Conservation (phyloP, 495 filamentous ascomycete genomes). For the Thermothielavioides terrestris region DNA sequence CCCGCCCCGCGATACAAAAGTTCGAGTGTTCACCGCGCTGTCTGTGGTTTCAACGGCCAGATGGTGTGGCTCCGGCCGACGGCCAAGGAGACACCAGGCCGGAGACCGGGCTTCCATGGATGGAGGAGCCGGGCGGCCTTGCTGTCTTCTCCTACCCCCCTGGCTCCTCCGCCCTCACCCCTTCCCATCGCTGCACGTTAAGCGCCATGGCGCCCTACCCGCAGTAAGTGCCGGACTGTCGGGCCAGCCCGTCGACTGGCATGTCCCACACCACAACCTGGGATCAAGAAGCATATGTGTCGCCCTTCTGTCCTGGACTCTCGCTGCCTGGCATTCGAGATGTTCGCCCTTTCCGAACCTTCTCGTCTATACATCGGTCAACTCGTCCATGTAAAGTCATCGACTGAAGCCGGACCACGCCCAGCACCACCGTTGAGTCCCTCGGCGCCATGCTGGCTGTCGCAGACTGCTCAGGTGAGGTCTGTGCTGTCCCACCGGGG, state of each 20-base stretch:
- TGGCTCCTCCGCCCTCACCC: background rate
- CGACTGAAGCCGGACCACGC: background rate
- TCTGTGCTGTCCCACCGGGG: slow-evolving; percentile 14
- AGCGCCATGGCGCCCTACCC: slow-evolving; percentile 5
- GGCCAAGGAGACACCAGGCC: too few species aligned
- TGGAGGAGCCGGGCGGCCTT: too few species aligned
- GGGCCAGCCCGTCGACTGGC: slow-evolving; percentile 4
- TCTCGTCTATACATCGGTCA: background rate
- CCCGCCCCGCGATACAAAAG: too few species aligned
- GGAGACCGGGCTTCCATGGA: background rate
- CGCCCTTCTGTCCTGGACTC: background rate
- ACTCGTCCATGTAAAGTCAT: background rate
- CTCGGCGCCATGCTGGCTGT: slow-evolving; percentile 1
- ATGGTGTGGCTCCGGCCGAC: too few species aligned
- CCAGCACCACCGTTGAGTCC: background rate
- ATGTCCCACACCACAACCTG: background rate
- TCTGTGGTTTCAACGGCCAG: background rate
- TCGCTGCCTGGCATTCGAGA: background rate
- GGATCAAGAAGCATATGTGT: slow-evolving; percentile 3
- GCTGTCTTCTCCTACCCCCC: background rate
- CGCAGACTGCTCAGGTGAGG: slow-evolving; percentile 9
- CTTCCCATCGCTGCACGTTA: slow-evolving; percentile 2
- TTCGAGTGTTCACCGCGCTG: too few species aligned
- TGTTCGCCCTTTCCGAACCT: too few species aligned
- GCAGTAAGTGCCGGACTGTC: slow-evolving; percentile 11